A percentile compares a stretch with the other conserved stretches of the same genome.
phyloP scores from a whole-genome alignment of 2,329 filamentous ascomycete genomes.

The Cladosporium oxysporum region DNA sequence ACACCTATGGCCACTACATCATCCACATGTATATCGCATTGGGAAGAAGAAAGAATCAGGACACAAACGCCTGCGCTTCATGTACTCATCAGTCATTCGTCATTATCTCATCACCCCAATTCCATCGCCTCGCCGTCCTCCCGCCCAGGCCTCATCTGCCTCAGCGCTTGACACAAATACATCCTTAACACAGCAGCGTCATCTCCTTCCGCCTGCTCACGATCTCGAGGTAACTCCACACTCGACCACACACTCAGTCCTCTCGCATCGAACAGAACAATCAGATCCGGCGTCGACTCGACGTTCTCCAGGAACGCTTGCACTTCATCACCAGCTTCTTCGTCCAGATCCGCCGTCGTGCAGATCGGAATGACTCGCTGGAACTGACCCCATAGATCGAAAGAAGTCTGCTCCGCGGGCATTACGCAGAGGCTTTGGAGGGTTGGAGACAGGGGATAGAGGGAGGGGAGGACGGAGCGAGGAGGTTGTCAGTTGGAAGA shows the following conservation, averaged over 20 bases:
- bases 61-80: background rate
- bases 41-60: too few species aligned
- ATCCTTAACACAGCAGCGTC: background rate
- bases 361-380: background rate
- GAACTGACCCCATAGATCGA: background rate
- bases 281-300: background rate
- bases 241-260: background rate
- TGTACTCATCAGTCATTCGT: background rate
- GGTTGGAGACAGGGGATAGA: conserved; percentile 16
- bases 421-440: conserved; percentile 24
- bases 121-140: background rate
- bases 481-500: background rate
- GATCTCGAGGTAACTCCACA: background rate
- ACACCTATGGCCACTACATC: background rate
- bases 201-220: background rate
- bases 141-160: background rate
- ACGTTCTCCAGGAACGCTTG: background rate
- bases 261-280: background rate
- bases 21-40: background rate
- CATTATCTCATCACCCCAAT: background rate
- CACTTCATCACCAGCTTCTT: background rate
- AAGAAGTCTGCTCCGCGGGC: background rate
- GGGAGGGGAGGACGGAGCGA: conserved; percentile 11
- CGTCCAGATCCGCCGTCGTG: background rate
- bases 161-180: background rate